Base-by-base conservation (phyloP, 768 basidiomycete genomes). In the Trametes villosa region DNA sequence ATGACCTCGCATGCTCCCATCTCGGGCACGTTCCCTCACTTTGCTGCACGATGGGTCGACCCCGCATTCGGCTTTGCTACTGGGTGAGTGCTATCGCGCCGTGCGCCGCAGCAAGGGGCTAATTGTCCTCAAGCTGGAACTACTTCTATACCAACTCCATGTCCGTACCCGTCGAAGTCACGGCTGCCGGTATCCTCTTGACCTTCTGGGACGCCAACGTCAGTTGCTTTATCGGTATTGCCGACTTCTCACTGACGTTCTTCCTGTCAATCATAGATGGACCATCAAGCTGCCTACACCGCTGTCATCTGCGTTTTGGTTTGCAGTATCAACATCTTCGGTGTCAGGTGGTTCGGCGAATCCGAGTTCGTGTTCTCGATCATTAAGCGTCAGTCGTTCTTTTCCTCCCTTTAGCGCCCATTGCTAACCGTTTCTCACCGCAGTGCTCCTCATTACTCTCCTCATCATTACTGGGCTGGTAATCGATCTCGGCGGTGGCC, bases 1-100 rank as follows among this genome's bases (percentile, higher is more conserved):
- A 88, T 92, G 89, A 88, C 89, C n/a, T 84, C 87, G 4, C 83
- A 84, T 74, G 89, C 88, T 1, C 90, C 90, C 2, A 85, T 91
- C 48, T 88, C 89, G 4, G 91, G 91, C 18, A 86, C 88, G 0
- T 91, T 90, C 70, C 87, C 88, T 20, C 87, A 89, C 72, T 91
- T 81, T 70, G 86, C 73, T 29, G 68, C 74, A 27, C 74, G 75
- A 11, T 76, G 74, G 74, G 74, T 73, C 24, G 74, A 76, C 51
- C 74, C 74, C 34, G 68, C 75, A 7, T 69, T 75, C 56, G 75
- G 75, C 50, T 75, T 75, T 44, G 74, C 74, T 8, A 65, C 74
- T 48, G 70, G 67, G 64, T 70, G 38, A 44, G 69, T 62, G 45
- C 50, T 24, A n/a, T n/a, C 38, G 11, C 12, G 33, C 29, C 11